phyloP scores from a whole-genome alignment of 2,329 filamentous ascomycete genomes.

The Dothistroma septosporum region DNA sequence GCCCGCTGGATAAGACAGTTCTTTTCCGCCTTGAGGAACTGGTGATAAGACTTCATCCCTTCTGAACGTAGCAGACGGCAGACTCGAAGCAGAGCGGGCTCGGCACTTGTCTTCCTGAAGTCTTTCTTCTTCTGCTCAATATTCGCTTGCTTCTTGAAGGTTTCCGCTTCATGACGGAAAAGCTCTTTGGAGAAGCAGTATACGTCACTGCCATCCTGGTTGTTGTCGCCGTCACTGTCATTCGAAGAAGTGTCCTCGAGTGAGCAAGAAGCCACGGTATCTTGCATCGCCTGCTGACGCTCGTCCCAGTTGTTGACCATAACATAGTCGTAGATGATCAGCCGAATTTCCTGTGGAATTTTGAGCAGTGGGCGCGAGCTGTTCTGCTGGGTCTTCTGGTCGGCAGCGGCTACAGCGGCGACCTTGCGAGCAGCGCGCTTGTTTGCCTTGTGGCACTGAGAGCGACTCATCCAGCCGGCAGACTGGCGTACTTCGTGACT shows the following conservation, averaged over 20 bases:
- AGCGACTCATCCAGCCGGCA: background rate
- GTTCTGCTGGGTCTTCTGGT: background rate
- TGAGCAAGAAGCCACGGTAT: background rate
- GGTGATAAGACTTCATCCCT: background rate
- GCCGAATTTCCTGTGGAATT: background rate
- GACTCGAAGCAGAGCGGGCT: background rate
- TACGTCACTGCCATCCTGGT: background rate
- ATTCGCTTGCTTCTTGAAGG: background rate
- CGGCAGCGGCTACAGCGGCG: background rate
- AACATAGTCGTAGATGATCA: background rate
- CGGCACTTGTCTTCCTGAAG: background rate
- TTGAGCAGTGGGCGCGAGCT: background rate
- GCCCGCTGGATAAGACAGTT: background rate
- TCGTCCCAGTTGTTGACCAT: background rate
- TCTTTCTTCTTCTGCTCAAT: background rate
- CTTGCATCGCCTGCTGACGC: background rate
- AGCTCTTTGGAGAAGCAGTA: background rate
- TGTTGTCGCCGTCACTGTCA: background rate
- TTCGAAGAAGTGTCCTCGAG: background rate
- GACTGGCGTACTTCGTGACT: background rate
- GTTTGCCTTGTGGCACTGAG: background rate
- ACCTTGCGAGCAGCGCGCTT: background rate
- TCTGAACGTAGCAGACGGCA: background rate
- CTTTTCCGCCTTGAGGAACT: background rate
- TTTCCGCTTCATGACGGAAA: background rate